Base-by-base conservation (phyloP, 163 green algal genomes). In the Volvox carteri region DNA sequence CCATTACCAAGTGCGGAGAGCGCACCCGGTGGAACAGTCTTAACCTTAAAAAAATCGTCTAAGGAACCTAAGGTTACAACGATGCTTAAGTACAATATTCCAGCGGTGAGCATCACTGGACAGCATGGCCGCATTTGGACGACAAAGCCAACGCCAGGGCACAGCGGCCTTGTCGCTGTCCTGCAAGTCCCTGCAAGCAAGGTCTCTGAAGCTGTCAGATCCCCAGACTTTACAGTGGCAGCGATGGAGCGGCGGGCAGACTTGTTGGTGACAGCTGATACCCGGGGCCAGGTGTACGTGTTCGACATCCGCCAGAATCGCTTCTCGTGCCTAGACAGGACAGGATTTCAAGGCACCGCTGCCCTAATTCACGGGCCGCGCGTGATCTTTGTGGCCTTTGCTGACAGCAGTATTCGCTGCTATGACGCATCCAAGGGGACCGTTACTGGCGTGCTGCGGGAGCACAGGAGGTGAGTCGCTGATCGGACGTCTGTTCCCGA, bases 241-340 rank as follows among this genome's bases (percentile, higher is more conserved):
- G 78, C 68, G 1, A 39, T 87, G 56, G 86, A 87, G 25, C 6
- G 12, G 5, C 21, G 44, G 19, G 86, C 54, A 1, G 72, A 88
- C 37, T 21, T 75, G 33, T 54, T 91, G 54, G 70, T 90, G 1
- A 79, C 77, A 6, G 76, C 50, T 2, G 84, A 91, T 33, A 58
- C 39, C 14, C 76, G 85, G 14, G 89, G 89, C 3, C 42, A 75
- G 0, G 76, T 92, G 0, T 85, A 78, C 25, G 33, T 84, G 0
- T 91, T 88, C 39, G 39, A 92, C 23, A 60, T 92, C 35, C 73
- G 58, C 23, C 37, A 60, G n/a, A 94, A 94, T 35, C 86, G 92
- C 1, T 93, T 89, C 60, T 73, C 68, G 7, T 48, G 86, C 37
- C 52, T 94, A 35, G 92, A 91, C 33, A 84, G 52, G 16, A 46